These are phyloP conservation scores for Filosporella fistucella DNA, from an alignment of 495 filamentous ascomycete genomes.

Conservation along the genomic window DNA sequence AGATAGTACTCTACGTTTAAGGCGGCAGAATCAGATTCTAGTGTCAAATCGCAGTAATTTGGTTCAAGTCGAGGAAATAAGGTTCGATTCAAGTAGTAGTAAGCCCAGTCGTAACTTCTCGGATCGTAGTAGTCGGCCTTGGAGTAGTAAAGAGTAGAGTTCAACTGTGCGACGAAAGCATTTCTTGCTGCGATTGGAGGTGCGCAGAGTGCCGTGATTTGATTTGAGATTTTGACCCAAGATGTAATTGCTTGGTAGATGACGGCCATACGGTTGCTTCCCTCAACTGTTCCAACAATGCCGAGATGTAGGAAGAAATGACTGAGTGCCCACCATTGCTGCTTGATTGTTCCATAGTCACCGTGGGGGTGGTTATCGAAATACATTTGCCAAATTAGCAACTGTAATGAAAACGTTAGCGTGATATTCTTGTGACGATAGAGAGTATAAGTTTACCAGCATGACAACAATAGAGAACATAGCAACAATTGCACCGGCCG, in stretches of 20 bases:
- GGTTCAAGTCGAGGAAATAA: neutral
- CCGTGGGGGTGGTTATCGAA: constrained; percentile 50
- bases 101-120: neutral
- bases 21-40: neutral
- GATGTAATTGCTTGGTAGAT: neutral
- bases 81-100: neutral
- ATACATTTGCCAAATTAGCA: constrained; percentile 62
- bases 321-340: constrained; percentile 58
- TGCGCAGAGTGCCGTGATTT: neutral
- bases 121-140: constrained; percentile 3
- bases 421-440: neutral
- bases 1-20: neutral
- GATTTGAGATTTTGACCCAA: neutral
- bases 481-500: constrained; percentile 18
- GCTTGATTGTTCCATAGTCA: constrained; percentile 40
- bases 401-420: constrained; percentile 28
- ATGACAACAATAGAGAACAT: constrained; percentile 29
- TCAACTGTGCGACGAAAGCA: neutral
- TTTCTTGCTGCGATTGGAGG: neutral
- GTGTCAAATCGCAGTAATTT: neutral
- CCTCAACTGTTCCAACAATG: constrained; percentile 58
- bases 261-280: constrained; percentile 20
- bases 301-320: constrained; percentile 65
- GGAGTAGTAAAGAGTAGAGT: neutral
- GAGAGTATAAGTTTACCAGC: constrained; percentile 18